Evolutionary conservation across 2,329 filamentous ascomycete genomes (phyloP).

Genomic region (Phialophora expanda): DNA sequence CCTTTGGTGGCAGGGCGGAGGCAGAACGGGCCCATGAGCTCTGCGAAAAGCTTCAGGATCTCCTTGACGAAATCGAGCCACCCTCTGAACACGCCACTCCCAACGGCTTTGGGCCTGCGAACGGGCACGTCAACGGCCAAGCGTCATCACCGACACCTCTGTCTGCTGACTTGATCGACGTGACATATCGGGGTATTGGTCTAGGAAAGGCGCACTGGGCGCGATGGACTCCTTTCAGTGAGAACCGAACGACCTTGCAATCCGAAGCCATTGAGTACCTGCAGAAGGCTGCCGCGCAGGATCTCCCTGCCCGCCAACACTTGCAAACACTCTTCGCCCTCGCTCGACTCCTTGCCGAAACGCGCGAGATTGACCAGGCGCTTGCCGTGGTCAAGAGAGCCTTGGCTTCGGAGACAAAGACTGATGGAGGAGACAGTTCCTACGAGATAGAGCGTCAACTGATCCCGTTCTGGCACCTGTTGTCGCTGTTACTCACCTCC

Average conservation of each 20-base stretch:
- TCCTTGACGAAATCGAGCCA: conserved; percentile 68
- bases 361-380: conserved; percentile 76
- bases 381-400: conserved; percentile 82
- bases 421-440: conserved; percentile 35
- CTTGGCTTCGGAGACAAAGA: conserved; percentile 62
- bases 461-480: conserved; percentile 90
- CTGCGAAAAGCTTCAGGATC: conserved; percentile 72
- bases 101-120: conserved; percentile 27
- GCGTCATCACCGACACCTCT: neutral
- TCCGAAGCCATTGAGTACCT: conserved; percentile 77
- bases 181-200: conserved; percentile 71
- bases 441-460: conserved; percentile 49
- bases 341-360: conserved; percentile 84
- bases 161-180: conserved; percentile 32
- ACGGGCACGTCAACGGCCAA: conserved; percentile 24
- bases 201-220: conserved; percentile 88
- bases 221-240: conserved; percentile 75
- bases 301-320: conserved; percentile 69
- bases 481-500: conserved; percentile 83
- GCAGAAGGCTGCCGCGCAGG: conserved; percentile 71
- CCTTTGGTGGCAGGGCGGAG: conserved; percentile 75
- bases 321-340: conserved; percentile 80
- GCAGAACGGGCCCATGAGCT: conserved; percentile 79
- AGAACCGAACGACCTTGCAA: conserved; percentile 73
- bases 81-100: conserved; percentile 33